Evolutionary conservation across 305 asterid species (phyloP), one percentile per base, ranked within the genome.

Genomic region (Fraxinus sp.): DNA sequence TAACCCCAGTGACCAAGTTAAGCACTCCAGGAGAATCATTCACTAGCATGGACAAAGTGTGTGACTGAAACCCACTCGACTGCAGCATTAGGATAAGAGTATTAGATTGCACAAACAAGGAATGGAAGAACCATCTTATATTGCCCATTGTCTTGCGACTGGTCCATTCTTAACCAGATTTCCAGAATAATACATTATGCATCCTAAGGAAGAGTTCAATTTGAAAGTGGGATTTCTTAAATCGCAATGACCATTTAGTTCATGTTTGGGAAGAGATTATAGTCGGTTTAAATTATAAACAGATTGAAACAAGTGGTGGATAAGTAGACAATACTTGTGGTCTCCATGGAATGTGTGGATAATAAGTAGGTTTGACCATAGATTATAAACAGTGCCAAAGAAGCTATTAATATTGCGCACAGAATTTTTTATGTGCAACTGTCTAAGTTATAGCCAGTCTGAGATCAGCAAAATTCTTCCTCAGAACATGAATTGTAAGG

Each of bases 51-150:
- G 92, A 86, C 80, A 95, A 74, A 78, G 98, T 95, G 92, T 93
- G 98, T 2, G 98, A 95, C 78, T 86, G 93, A 80, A 90, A 84
- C 79, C 97, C 98, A 87, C 86, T 91, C 81, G 97, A 87, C 98
- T 95, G 96, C 84, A 82, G 79, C 73, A 86, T 68, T 43, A 68
- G 86, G 43, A 87, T 83, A 81, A 79, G 37, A 43, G 33, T 80
- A 52, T 70, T 75, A 81, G 79, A 64, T 35, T 26, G 84, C 66
- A 13, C n/a, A 24, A 24, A 22, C n/a, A 36, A 78, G 82, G 74
- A 76, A 82, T 57, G 71, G 73, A 52, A 80, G 81, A 81, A 73
- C 66, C 82, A 81, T 79, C 71, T 39, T 39, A 16, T 55, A 77
- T 70, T 11, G 14, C 72, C 24, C 14, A 52, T 55, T 14, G 8